Base-by-base conservation (phyloP, 2,329 filamentous ascomycete species). In the Cytospora piceicola region DNA sequence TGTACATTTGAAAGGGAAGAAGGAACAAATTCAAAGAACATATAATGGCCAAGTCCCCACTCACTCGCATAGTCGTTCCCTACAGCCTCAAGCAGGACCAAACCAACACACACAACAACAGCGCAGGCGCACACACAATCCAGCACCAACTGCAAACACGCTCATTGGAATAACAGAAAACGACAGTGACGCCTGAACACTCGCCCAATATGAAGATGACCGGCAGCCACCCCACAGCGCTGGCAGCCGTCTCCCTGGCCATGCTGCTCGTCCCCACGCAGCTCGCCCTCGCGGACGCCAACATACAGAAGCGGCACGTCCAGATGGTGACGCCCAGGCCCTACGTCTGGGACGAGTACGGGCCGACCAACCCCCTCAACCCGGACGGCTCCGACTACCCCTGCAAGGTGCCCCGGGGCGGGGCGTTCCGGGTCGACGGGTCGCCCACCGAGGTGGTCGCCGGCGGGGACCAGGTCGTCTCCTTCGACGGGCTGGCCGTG, bases 351-450 rank as follows among this genome's bases (percentile, higher is more conserved):
- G 69, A 70, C 11, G 67, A 70, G 12, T 72, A 76, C 51, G 74
- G 76, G 12, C 78, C 84, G 24, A 81, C 81, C 73, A 91, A 88
- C 74, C 90, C 90, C 0, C 79, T 93, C 27, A 75, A 75, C 1
- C 75, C 79, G 0, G 75, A 76, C 42, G 88, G 87, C 5, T 78
- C 75, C 20, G 82, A 92, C 73, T 93, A 87, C 71, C 90, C 91
- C 0, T 93, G 91, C 83, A 90, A 91, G 73, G 79, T 82, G 46
- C 81, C 84, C 11, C 66, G 68, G 3, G 74, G 73, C 2, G 58
- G 67, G 3, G 63, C 70, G 63, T 80, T 81, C 11, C 77, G 80
- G 15, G 78, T 80, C 29, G 74, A 79, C 17, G 75, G 76, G 12
- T 70, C 69, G 22, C 75, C 75, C 67, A 88, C 89, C 66, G 73